Conservation (phyloP, 371 early-diverging fungal genomes). For the Mortierella sp. region DNA sequence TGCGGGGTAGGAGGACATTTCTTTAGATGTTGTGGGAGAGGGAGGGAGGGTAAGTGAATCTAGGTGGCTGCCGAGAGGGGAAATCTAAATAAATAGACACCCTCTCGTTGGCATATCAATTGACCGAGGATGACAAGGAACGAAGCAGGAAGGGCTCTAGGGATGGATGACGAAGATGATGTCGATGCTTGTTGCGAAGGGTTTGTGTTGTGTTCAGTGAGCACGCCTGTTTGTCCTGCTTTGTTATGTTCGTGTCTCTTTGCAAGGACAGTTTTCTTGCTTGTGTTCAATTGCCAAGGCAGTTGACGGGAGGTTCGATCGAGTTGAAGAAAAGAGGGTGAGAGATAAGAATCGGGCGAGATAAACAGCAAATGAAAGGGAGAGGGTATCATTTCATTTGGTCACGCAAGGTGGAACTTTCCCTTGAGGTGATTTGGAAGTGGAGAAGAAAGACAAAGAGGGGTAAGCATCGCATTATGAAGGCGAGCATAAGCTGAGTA, state of each 20-base stretch:
- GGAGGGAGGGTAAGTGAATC: neutral
- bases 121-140: neutral
- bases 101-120: neutral
- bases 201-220: neutral
- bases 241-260: neutral
- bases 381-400: neutral
- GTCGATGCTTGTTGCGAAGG: neutral
- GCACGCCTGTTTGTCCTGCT: neutral
- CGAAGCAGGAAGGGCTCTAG: neutral
- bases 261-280: neutral
- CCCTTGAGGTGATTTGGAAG: neutral
- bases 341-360: neutral
- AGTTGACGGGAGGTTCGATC: neutral
- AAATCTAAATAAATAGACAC: too few relatives aligned
- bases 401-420: neutral
- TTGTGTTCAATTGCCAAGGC: slow-evolving; percentile 2
- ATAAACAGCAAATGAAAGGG: neutral
- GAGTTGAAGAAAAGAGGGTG: neutral
- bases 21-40: neutral
- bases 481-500: neutral
- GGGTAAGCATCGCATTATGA: neutral
- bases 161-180: neutral
- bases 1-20: neutral
- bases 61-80: neutral
- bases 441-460: neutral